Evolutionary conservation across 768 basidiomycete species (phyloP), one percentile per base, ranked within the genome.

Genomic region (Omphalotus guepiniiformis): DNA sequence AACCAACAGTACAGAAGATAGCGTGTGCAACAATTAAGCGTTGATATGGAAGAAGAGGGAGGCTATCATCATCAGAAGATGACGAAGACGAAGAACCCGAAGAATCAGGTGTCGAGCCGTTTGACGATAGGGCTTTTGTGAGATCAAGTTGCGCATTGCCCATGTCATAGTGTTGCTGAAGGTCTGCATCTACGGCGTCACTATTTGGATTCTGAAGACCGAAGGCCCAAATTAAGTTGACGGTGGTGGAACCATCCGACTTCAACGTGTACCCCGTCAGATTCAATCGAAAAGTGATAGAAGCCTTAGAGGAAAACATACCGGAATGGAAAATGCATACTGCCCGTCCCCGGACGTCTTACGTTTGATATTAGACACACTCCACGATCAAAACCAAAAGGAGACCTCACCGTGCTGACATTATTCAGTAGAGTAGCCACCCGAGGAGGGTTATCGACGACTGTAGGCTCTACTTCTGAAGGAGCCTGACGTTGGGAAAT

Each of bases 401-500:
- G 22, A 22, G 4, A 11, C 58, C 71, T 55, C 50, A 78, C 75
- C 21, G 68, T 63, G 50, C 67, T 71, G 27, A 68, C 61, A 27
- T 61, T 48, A 15, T 61, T 50, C 1, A 62, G 59, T 6, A 74
- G 48, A 1, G 71, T 68, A 21, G 84, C 83, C 0, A 66, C 51
- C 49, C 81, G 66, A 0, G 79, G 73, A 13, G 84, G 84, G 49
- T 58, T 70, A 5, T 67, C 38, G 46, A 72, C 79, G 41, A 82
- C 72, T 12, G 66, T 74, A 5, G 86, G 86, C 77, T 78, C 76
- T 3, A 70, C 66, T 51, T 83, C 69, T 5, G 55, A 58, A 1
- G 71, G 53, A 0, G 85, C 80, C 25, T 61, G 64, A 16, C 85
- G 74, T 57, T 89, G 86, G 6, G 83, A 85, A 19, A 89, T 62